Percentiles rank a stretch among this genome's conserved stretches.
Evolutionary conservation across 768 basidiomycete genomes (phyloP).

Genomic region (Tylopilus vinaceipallidus): DNA sequence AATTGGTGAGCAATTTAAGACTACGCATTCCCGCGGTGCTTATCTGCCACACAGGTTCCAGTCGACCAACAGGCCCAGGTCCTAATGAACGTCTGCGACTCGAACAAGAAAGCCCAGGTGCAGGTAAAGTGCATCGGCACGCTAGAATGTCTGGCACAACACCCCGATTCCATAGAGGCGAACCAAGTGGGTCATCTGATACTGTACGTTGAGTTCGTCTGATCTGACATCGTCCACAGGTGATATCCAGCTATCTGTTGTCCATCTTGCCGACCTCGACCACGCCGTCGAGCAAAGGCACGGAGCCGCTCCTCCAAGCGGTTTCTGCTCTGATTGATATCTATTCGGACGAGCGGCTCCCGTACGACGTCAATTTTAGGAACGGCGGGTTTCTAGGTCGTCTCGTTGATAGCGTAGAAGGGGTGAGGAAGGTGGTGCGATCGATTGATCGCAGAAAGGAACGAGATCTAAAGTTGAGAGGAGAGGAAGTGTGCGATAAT

Average conservation of each 20-base stretch:
- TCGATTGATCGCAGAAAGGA: slow-evolving; percentile 66
- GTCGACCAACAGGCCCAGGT: slow-evolving; percentile 58
- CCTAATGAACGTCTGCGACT: slow-evolving; percentile 63
- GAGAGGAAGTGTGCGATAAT: slow-evolving; percentile 77
- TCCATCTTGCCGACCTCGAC: slow-evolving; percentile 51
- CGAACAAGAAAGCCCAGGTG: slow-evolving; percentile 50
- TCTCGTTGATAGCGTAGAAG: slow-evolving; percentile 59
- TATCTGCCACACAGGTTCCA: slow-evolving; percentile 42
- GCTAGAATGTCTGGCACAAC: slow-evolving; percentile 80
- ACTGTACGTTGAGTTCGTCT: neutral
- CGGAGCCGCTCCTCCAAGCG: slow-evolving; percentile 75
- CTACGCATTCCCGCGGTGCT: slow-evolving; percentile 1
- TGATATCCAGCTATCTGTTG: slow-evolving; percentile 66
- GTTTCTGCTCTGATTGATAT: slow-evolving; percentile 87
- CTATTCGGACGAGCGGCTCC: slow-evolving; percentile 81
- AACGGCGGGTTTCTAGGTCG: slow-evolving; percentile 53
- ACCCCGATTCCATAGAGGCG: slow-evolving; percentile 56
- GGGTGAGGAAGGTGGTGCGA: slow-evolving; percentile 58
- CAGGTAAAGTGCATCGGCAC: slow-evolving; percentile 81
- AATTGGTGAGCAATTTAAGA: slow-evolving; percentile 44
- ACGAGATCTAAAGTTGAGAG: slow-evolving; percentile 60
- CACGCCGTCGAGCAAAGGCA: slow-evolving; percentile 42
- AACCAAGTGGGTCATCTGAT: slow-evolving; percentile 39
- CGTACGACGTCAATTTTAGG: slow-evolving; percentile 82
- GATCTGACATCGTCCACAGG: slow-evolving; percentile 35